Evolutionary conservation across 1,139 yeast genomes (phyloP).

Genomic region (Yamadazyma membranifaciens): DNA sequence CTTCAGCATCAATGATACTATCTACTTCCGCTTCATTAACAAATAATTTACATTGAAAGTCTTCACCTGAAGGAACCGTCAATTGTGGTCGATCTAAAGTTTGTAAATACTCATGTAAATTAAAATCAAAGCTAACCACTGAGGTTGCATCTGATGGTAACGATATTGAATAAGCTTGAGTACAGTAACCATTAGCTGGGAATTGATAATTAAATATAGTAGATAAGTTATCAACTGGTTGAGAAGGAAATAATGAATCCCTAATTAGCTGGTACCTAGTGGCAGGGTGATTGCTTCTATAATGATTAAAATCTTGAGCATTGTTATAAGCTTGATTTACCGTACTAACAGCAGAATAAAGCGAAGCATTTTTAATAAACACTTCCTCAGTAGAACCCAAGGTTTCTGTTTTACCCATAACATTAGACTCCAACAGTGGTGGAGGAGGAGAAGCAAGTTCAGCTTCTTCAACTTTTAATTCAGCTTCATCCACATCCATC

Average conservation of each 20-base stretch:
- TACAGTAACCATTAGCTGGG: conserved; percentile 42
- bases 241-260: conserved; percentile 35
- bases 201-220: conserved; percentile 47
- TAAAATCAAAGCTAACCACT: conserved; percentile 41
- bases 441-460: conserved; percentile 11
- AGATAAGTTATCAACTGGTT: conserved; percentile 22
- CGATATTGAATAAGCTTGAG: conserved; percentile 41
- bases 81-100: conserved; percentile 34
- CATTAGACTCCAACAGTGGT: conserved; percentile 18
- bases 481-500: conserved; percentile 15
- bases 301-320: conserved; percentile 23
- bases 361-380: conserved; percentile 34
- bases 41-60: conserved; percentile 41
- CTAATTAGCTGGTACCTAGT: conserved; percentile 28
- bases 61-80: conserved; percentile 32
- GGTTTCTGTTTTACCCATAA: conserved; percentile 32
- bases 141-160: conserved; percentile 47
- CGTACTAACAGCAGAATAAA: conserved; percentile 37
- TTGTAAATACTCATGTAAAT: conserved; percentile 41
- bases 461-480: conserved; percentile 13
- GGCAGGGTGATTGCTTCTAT: conserved; percentile 11
- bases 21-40: conserved; percentile 52
- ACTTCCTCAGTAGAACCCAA: conserved; percentile 25
- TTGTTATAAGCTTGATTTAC: conserved; percentile 24
- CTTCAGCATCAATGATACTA: conserved; percentile 36